Conservation (phyloP, 2,329 filamentous ascomycete genomes). For the Atkinsonella texensis region DNA sequence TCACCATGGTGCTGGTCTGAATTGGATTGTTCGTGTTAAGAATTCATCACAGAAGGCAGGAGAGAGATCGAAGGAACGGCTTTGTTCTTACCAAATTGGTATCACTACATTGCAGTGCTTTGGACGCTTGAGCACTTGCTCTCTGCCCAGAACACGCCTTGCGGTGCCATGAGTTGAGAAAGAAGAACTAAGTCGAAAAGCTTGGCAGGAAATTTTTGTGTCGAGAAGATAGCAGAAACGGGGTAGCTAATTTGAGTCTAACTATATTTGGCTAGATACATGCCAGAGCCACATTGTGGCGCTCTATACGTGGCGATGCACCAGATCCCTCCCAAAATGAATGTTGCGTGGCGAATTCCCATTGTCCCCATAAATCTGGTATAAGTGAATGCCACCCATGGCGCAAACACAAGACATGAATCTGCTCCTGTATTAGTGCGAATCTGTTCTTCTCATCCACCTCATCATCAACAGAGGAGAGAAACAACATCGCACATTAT, state of each 20-base stretch:
- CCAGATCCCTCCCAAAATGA: conserved; percentile 12
- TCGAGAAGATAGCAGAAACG: conserved; percentile 3
- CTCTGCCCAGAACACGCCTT: background rate
- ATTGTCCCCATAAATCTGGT: conserved; percentile 6
- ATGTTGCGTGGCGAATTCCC: conserved; percentile 15
- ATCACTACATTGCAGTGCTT: background rate
- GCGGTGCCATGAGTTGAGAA: background rate
- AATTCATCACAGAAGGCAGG: conserved; percentile 21
- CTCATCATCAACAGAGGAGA: background rate
- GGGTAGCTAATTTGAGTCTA: background rate
- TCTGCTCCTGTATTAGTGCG: background rate
- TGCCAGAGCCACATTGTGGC: background rate
- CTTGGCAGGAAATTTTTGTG: conserved; percentile 3
- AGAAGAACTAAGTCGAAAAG: background rate
- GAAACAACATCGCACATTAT: conserved; percentile 26
- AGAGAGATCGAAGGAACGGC: background rate
- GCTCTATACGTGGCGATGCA: conserved; percentile 23
- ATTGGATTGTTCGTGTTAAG: conserved; percentile 48
- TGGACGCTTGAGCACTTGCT: conserved; percentile 1
- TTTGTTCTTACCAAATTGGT: conserved; percentile 12
- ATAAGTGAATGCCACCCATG: conserved; percentile 12
- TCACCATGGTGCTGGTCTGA: conserved; percentile 48
- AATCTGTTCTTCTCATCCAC: background rate
- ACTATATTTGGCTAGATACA: background rate
- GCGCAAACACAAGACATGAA: background rate